These are phyloP conservation scores for Paramecium caudatum DNA, from an alignment of 73 alveolate genomes.

Conservation along the genomic window DNA sequence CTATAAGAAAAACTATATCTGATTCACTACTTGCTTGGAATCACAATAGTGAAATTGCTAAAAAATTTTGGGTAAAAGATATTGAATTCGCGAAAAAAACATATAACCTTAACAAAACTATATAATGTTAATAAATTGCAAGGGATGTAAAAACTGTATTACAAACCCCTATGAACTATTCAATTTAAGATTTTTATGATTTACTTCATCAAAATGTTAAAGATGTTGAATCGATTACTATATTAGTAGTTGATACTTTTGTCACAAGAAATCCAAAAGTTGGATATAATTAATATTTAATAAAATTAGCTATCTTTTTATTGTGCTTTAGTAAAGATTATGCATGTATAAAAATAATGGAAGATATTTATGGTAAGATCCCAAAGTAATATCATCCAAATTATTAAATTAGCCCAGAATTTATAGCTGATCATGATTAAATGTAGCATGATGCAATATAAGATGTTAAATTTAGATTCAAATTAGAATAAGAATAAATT, in stretches of 20 bases:
- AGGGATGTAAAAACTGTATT: slow-evolving; percentile 32
- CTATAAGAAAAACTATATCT: slow-evolving; percentile 19
- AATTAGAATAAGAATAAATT: slow-evolving; percentile 34
- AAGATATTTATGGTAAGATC: slow-evolving; percentile 28
- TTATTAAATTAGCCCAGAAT: neutral
- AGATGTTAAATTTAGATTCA: slow-evolving; percentile 44
- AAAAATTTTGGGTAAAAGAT: slow-evolving; percentile 53
- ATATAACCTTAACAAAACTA: neutral
- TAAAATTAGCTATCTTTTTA: slow-evolving; percentile 7
- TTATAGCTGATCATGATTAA: slow-evolving; percentile 15
- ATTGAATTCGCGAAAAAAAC: neutral
- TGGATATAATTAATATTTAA: slow-evolving; percentile 36
- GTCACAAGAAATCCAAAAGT: slow-evolving; percentile 46
- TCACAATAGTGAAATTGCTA: slow-evolving; percentile 50
- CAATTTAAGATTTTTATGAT: slow-evolving; percentile 15
- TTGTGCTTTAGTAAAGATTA: slow-evolving; percentile 33
- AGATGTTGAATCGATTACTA: neutral
- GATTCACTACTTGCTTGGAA: slow-evolving; percentile 30
- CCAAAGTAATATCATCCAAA: slow-evolving; percentile 39
- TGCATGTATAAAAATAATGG: slow-evolving; percentile 30
- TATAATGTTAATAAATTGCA: neutral
- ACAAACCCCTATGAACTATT: slow-evolving; percentile 23
- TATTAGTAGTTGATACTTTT: slow-evolving; percentile 25
- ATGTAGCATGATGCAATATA: slow-evolving; percentile 50
- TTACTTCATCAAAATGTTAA: neutral